Evolutionary conservation across 129 eudicot species (phyloP).

Genomic region (Centella asiatica): DNA sequence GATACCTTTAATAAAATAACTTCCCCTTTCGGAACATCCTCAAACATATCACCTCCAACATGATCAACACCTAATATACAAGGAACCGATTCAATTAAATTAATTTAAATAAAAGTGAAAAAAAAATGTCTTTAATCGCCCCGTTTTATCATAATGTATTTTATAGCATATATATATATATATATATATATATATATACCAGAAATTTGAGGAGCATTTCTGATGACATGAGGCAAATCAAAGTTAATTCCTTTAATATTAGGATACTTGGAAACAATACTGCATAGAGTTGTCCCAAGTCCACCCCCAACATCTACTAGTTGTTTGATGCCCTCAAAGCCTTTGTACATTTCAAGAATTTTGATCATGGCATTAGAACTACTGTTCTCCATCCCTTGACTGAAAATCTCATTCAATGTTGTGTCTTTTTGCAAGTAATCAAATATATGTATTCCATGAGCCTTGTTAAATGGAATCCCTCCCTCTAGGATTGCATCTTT

Average conservation of each 20-base stretch:
- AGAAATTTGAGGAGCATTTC: not conserved
- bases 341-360: not conserved
- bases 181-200: not conserved
- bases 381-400: not conserved
- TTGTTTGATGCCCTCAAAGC: not conserved
- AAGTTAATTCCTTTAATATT: slow-evolving; percentile 10
- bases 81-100: not conserved
- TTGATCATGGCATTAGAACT: not conserved
- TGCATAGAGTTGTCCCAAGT: slow-evolving; percentile 4
- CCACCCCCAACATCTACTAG: not conserved
- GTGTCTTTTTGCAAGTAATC: not conserved
- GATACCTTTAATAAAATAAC: not conserved
- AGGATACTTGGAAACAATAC: slow-evolving; percentile 12
- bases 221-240: slow-evolving; percentile 15
- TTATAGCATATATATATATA: not conserved
- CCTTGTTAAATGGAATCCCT: slow-evolving; percentile 3
- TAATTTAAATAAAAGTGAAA: not conserved
- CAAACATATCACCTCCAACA: slow-evolving; percentile 11
- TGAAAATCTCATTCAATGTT: not conserved
- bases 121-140: not conserved
- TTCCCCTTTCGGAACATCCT: not conserved
- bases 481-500: slow-evolving; percentile 6
- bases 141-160: not conserved
- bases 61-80: slow-evolving; percentile 1
- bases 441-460: not conserved